Conservation (phyloP, 2,329 filamentous ascomycete genomes). For the Penicillium olsonii region DNA sequence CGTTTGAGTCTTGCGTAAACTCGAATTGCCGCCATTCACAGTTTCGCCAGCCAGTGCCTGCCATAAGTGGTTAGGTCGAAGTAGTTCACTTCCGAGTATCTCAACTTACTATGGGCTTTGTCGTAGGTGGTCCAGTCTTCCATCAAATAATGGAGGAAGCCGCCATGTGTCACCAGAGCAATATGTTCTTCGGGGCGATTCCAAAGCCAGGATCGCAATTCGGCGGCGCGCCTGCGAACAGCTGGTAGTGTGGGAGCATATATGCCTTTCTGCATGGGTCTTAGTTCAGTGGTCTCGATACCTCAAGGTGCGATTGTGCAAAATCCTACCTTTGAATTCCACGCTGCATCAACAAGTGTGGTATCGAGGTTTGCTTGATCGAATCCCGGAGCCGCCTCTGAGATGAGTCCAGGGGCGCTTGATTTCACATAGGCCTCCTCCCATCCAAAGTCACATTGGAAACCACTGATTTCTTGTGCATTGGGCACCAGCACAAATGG, state of each 20-base stretch:
- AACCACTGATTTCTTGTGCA: constrained; percentile 14
- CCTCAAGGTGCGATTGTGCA: not conserved
- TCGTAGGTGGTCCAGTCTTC: constrained; percentile 16
- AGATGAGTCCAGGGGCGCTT: constrained; percentile 1
- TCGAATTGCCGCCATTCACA: constrained; percentile 14
- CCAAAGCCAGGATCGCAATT: constrained; percentile 11
- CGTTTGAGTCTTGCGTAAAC: constrained; percentile 9
- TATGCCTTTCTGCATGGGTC: constrained; percentile 5
- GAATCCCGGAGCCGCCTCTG: constrained; percentile 1
- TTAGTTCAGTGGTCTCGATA: not conserved
- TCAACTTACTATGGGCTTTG: not conserved
- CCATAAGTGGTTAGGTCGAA: not conserved
- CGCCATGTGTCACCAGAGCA: constrained; percentile 13
- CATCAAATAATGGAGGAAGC: constrained; percentile 14
- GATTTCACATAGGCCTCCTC: constrained; percentile 3
- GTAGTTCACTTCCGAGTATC: not conserved
- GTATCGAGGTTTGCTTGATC: constrained; percentile 1
- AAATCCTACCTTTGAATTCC: constrained; percentile 14
- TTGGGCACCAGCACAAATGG: constrained; percentile 10
- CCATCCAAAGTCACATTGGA: constrained; percentile 7
- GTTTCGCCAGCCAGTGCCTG: constrained; percentile 12
- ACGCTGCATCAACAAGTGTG: constrained; percentile 4
- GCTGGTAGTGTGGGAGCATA: constrained; percentile 6
- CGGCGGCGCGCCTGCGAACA: constrained; percentile 7
- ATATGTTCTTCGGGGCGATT: constrained; percentile 9